A percentile compares a stretch with the other conserved stretches of the same genome.
phyloP scores from a whole-genome alignment of 2,329 filamentous ascomycete genomes.

The Colletotrichum sidae region DNA sequence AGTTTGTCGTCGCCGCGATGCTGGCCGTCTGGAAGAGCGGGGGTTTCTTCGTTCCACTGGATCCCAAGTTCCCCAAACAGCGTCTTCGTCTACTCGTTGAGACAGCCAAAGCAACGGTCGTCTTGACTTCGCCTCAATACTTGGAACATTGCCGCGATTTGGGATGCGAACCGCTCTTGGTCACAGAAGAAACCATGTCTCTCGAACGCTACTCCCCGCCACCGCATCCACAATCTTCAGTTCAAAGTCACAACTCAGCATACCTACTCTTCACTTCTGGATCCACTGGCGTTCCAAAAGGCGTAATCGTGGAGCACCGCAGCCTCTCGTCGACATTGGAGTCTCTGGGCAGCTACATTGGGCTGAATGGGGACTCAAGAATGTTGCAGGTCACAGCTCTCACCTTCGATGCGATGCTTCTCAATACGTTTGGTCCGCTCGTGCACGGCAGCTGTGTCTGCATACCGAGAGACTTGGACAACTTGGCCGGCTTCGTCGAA shows the following conservation, averaged over 20 bases:
- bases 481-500: conserved; percentile 36
- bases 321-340: conserved; percentile 39
- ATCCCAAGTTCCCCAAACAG: conserved; percentile 21
- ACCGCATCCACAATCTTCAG: background rate
- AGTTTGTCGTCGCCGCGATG: conserved; percentile 26
- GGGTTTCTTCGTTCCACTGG: conserved; percentile 24
- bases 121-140: conserved; percentile 8
- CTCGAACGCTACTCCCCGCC: too few species aligned
- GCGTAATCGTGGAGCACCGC: conserved; percentile 40
- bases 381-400: conserved; percentile 39
- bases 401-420: conserved; percentile 40
- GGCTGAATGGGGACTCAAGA: conserved; percentile 38
- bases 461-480: conserved; percentile 37
- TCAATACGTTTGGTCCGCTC: conserved; percentile 36
- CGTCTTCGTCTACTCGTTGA: conserved; percentile 18
- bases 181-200: conserved; percentile 1
- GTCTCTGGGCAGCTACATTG: conserved; percentile 6
- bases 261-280: conserved; percentile 46
- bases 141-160: conserved; percentile 1
- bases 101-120: background rate
- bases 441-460: conserved; percentile 17
- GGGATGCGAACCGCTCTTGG: background rate
- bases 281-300: conserved; percentile 44
- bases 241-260: conserved; percentile 28
- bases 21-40: conserved; percentile 29